Evolutionary conservation across 208 protist genomes (phyloP).

Genomic region (Herpetomonas tarakana): DNA sequence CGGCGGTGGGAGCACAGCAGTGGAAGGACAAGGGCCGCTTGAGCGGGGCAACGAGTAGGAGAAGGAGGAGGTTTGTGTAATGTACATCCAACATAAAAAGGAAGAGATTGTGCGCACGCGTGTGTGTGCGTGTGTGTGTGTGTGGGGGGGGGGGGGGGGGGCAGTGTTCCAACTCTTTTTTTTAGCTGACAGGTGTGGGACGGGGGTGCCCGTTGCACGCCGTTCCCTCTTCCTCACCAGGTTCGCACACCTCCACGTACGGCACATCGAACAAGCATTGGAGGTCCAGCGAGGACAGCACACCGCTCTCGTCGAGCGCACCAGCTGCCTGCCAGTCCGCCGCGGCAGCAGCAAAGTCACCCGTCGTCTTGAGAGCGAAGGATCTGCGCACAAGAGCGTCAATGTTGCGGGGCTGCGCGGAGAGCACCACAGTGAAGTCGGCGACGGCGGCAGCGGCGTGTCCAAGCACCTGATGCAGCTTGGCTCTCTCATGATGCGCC

Average conservation of each 20-base stretch:
- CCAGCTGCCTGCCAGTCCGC: slow-evolving; percentile 82
- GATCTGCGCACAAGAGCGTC: slow-evolving; percentile 78
- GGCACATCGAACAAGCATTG: slow-evolving; percentile 56
- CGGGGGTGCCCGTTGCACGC: too few species aligned
- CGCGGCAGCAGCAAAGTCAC: slow-evolving; percentile 68
- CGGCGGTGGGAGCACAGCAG: too few species aligned
- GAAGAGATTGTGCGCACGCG: too few species aligned
- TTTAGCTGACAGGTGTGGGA: too few species aligned
- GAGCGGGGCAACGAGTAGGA: too few species aligned
- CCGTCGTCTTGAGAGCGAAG: slow-evolving; percentile 78
- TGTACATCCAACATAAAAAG: too few species aligned
- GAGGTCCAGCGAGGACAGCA: slow-evolving; percentile 40
- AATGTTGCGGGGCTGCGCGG: slow-evolving; percentile 49
- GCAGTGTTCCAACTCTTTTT: too few species aligned
- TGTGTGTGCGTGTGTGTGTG: too few species aligned
- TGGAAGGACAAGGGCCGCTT: too few species aligned
- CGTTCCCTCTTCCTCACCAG: slow-evolving; percentile 65
- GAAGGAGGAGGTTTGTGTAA: too few species aligned
- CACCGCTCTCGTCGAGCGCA: slow-evolving; percentile 38
- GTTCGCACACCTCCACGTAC: slow-evolving; percentile 52
- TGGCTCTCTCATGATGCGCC: slow-evolving; percentile 79
- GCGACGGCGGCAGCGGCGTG: slow-evolving; percentile 44
- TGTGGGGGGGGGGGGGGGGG: too few species aligned
- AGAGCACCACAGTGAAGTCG: slow-evolving; percentile 83
- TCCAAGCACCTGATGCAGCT: slow-evolving; percentile 66